phyloP scores from a whole-genome alignment of 768 basidiomycete species.

The Russula sp. region DNA sequence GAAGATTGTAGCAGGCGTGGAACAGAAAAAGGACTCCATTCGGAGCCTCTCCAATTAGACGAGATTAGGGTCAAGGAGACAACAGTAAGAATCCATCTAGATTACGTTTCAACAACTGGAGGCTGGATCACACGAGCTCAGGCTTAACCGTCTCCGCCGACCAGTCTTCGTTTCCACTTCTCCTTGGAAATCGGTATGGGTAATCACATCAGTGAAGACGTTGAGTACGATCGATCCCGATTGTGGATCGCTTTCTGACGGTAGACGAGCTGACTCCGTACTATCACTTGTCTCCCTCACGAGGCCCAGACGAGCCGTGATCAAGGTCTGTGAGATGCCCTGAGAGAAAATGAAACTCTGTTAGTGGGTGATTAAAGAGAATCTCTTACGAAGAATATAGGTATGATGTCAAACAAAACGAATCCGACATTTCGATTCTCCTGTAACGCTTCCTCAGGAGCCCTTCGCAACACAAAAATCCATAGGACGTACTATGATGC shows the following conservation, averaged over 20 bases:
- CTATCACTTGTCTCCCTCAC: neutral
- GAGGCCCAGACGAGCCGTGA: slow-evolving; percentile 24
- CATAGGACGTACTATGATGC: slow-evolving; percentile 16
- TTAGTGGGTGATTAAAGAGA: neutral
- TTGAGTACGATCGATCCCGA: neutral
- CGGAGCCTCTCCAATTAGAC: no score
- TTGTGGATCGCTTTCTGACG: neutral
- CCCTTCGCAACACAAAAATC: neutral
- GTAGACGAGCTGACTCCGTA: neutral
- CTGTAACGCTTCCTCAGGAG: neutral
- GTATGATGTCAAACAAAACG: neutral
- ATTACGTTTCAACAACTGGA: neutral
- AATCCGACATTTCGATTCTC: neutral
- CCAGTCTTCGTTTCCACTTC: neutral
- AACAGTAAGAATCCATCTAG: neutral
- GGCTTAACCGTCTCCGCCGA: no score
- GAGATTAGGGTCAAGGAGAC: neutral
- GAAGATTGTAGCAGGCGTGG: no score
- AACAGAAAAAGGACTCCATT: no score
- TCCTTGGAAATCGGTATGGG: neutral
- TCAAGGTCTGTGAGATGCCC: slow-evolving; percentile 26
- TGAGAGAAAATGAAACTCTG: neutral
- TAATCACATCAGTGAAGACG: neutral
- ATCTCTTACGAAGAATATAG: slow-evolving; percentile 11
- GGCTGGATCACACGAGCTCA: no score